Evolutionary conservation across 176 grass and related monocot species (phyloP), one percentile per base, ranked within the genome.

Genomic region (Triticum monococcum): DNA sequence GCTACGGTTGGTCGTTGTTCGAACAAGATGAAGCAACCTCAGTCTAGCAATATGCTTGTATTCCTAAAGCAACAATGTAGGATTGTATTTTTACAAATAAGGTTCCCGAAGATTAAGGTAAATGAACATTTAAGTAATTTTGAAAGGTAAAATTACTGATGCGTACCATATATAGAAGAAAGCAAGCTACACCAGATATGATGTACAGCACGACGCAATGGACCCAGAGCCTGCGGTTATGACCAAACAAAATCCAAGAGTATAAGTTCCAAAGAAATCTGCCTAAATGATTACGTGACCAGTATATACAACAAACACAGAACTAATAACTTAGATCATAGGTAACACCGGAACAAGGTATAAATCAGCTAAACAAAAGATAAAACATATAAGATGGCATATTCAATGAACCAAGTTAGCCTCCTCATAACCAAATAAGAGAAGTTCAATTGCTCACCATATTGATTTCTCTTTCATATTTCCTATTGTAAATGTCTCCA

Each of bases 401-500:
- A 70, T 20, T 17, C 76, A 86, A 85, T 9, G 16, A 60, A 66
- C 32, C 64, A 78, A 78, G 60, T 37, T 87, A 78, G 56, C 17
- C n/a, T 78, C 60, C 5, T 84, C 63, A 81, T 78, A 87, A 86
- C n/a, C 60, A 82, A 83, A 23, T 48, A 83, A 70, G 35, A 89
- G 23, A 64, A 61, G 54, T 38, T 62, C n/a, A 30, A 61, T 22
- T 76, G 25, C 91, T 81, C 87, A 98, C 96, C 93, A 98, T 78
- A 68, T 93, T 71, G 93, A 96, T 78, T 22, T 85, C 63, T 35
- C 18, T 45, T 75, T 9, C 78, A 98, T 75, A 91, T 98, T 96
- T 88, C 88, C 94, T 68, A 98, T 98, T 32, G 86, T 94, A 88
- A 96, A 98, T 81, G 84, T 86, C 84, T 98, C 96, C 87, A 98